phyloP scores from a whole-genome alignment of 306 rosid genomes.

The Phaseolus lunatus region DNA sequence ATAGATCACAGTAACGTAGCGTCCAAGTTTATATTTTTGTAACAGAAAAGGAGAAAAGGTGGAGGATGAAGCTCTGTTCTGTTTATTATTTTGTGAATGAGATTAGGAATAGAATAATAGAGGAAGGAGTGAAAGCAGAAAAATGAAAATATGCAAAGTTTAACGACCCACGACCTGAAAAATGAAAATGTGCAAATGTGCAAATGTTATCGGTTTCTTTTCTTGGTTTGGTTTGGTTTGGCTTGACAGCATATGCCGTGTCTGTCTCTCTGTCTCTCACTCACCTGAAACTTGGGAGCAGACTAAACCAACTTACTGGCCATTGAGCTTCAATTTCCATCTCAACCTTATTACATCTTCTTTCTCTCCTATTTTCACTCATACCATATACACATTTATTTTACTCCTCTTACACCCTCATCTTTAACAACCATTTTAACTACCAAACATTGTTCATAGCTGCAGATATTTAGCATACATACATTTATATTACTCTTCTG shows the following conservation, averaged over 20 bases:
- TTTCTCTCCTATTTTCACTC: not conserved
- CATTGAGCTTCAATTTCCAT: not conserved
- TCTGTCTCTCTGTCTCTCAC: conserved; percentile 7
- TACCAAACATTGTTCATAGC: too few relatives aligned
- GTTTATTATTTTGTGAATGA: not conserved
- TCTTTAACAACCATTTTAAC: too few relatives aligned
- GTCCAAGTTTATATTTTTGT: conserved; percentile 38
- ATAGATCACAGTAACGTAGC: conserved; percentile 34
- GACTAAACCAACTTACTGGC: too few relatives aligned
- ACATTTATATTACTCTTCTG: too few relatives aligned
- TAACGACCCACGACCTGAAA: conserved; percentile 52
- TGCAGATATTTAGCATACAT: too few relatives aligned
- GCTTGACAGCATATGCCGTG: not conserved
- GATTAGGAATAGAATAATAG: not conserved
- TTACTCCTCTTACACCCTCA: too few relatives aligned
- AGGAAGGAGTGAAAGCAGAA: conserved; percentile 47
- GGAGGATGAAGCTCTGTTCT: conserved; percentile 37
- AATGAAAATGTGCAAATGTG: not conserved
- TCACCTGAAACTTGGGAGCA: not conserved
- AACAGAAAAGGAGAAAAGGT: not conserved
- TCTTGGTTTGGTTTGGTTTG: not conserved
- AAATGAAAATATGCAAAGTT: conserved; percentile 25
- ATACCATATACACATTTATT: too few relatives aligned
- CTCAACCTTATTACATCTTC: not conserved
- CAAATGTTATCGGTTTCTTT: conserved; percentile 4